Evolutionary conservation across 176 grass and related monocot genomes (phyloP).

Genomic region (Paspalum vaginatum): DNA sequence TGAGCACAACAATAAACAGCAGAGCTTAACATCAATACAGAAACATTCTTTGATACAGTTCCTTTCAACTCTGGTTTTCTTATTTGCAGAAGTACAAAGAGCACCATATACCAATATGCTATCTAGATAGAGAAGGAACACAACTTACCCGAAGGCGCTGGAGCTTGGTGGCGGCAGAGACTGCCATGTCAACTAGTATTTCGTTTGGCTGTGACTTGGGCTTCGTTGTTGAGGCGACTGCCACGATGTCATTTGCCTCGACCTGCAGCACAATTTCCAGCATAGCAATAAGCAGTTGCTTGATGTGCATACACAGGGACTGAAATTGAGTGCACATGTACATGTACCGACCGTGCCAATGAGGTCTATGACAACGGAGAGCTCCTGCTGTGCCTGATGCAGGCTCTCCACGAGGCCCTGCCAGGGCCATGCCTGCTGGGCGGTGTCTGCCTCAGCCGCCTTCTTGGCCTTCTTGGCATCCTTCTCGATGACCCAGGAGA

Average conservation of each 20-base stretch:
- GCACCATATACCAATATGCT: neutral
- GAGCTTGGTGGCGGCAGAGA: slow-evolving; percentile 87
- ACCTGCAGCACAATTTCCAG: slow-evolving; percentile 58
- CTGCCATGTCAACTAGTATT: slow-evolving; percentile 75
- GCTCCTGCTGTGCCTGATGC: slow-evolving; percentile 82
- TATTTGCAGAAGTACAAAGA: neutral
- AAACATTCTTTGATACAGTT: neutral
- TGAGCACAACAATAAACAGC: slow-evolving; percentile 16
- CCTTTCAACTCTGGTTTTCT: neutral
- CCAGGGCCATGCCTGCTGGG: slow-evolving; percentile 70
- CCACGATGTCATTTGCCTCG: slow-evolving; percentile 82
- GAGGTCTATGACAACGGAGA: slow-evolving; percentile 86
- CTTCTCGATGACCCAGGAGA: slow-evolving; percentile 74
- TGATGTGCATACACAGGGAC: neutral
- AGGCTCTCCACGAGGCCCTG: slow-evolving; percentile 83
- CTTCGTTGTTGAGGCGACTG: slow-evolving; percentile 71
- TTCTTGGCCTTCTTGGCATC: slow-evolving; percentile 83
- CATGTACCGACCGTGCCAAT: slow-evolving; percentile 63
- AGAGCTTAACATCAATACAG: slow-evolving; percentile 9
- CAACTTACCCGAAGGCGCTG: slow-evolving; percentile 74
- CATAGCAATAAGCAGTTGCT: neutral
- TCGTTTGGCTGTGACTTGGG: slow-evolving; percentile 80
- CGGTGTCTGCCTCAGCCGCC: slow-evolving; percentile 48
- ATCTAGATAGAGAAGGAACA: neutral
- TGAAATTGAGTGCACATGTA: neutral